Evolutionary conservation across 148 eudicot species (phyloP), one percentile per base, ranked within the genome.

Genomic region (Pharnaceum exiguum): DNA sequence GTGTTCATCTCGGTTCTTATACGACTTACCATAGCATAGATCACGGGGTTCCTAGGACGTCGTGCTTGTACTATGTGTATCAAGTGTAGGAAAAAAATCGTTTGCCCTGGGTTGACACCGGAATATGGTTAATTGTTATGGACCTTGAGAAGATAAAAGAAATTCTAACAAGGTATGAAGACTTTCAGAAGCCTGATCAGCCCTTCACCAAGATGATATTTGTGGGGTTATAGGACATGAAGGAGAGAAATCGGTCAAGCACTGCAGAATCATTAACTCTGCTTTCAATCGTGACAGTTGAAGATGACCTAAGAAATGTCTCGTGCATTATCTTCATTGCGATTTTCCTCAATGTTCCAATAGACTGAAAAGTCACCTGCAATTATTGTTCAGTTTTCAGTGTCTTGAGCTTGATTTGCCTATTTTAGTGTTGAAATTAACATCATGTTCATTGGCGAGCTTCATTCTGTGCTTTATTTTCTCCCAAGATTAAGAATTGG

Each of bases 281-380:
- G 68, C 68, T 23, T 63, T 63, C 39, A 31, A 63, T 22, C 21
- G 52, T 3, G 60, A 63, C 4, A 63, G 60, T 63, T 63, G 68
- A 63, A 63, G 68, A 59, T 63, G 28, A 22, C 12, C 4, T 59
- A 8, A n/a, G n/a, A n/a, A n/a, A n/a, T n/a, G n/a, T n/a, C n/a
- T n/a, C n/a, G n/a, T n/a, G n/a, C n/a, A n/a, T n/a, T n/a, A n/a
- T n/a, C n/a, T n/a, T n/a, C n/a, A n/a, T n/a, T n/a, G n/a, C n/a
- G n/a, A n/a, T n/a, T n/a, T n/a, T n/a, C n/a, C n/a, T n/a, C n/a
- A n/a, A n/a, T n/a, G n/a, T n/a, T n/a, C n/a, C n/a, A n/a, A n/a
- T n/a, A n/a, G n/a, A n/a, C n/a, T n/a, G n/a, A n/a, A n/a, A n/a
- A n/a, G n/a, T n/a, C n/a, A n/a, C n/a, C n/a, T n/a, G n/a, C n/a